Conservation (phyloP, 2,329 filamentous ascomycete genomes). For the Apiospora phragmitis region DNA sequence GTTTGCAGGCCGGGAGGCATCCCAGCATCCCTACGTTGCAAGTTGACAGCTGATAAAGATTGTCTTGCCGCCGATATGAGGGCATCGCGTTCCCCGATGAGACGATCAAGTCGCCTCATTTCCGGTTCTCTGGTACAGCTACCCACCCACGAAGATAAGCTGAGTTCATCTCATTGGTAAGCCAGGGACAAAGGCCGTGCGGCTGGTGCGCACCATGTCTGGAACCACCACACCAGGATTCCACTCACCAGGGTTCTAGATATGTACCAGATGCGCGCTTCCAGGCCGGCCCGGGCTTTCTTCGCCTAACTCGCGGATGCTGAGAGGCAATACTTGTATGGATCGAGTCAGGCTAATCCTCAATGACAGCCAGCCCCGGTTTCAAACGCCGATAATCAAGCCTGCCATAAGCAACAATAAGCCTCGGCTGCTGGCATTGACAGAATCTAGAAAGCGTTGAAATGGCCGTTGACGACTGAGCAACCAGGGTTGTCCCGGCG, state of each 20-base stretch:
- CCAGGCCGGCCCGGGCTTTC: background rate
- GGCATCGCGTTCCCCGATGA: conserved; percentile 3
- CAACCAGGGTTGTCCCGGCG: background rate
- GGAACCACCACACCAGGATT: background rate
- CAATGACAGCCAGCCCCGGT: background rate
- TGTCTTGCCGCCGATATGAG: background rate
- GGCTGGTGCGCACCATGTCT: conserved; percentile 6
- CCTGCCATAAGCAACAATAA: background rate
- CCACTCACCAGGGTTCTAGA: background rate
- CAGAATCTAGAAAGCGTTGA: conserved; percentile 4
- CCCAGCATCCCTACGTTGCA: background rate
- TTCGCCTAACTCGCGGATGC: background rate
- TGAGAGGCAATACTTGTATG: background rate
- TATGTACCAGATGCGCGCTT: background rate
- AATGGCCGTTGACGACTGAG: background rate
- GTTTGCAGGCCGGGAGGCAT: background rate
- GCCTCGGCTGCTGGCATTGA: conserved; percentile 5
- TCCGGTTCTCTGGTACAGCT: conserved; percentile 5
- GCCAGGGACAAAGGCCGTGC: background rate
- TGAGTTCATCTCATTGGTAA: conserved; percentile 7
- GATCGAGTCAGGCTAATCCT: background rate
- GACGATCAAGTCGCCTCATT: conserved; percentile 5
- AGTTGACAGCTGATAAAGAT: background rate
- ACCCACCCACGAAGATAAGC: conserved; percentile 9
- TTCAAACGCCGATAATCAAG: background rate